Evolutionary conservation across 352 stramenopile genomes (phyloP), one percentile per base, ranked within the genome.

Genomic region (Phytophthora boehmeriae): DNA sequence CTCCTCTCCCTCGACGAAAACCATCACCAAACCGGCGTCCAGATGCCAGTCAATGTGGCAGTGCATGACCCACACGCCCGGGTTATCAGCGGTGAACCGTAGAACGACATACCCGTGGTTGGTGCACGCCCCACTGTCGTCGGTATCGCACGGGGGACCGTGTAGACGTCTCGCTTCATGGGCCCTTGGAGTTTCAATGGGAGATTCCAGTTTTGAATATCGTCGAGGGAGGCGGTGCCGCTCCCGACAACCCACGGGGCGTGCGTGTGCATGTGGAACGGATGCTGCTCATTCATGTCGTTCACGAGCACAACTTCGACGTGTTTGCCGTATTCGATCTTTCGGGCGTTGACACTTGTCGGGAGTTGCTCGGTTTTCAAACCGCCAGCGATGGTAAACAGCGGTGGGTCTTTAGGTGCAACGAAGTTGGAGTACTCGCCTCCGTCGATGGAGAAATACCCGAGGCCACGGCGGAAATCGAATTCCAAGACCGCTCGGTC

Each of bases 1-100:
- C 1, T 57, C 42, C 30, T 68, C 59, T 1, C 64, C 59, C 8
- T 68, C 64, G 19, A 73, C 64, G 4, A 73, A 44, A 8, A 73
- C 20, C 59, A 71, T 74, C 0, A 66, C 51, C 19, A 76, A 35
- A 16, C 71, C 72, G n/a, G 47, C 56, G 20, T 47, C 64, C 45
- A 77, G 28, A 44, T 78, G 66, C 54, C 61, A 75, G 2, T 75
- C 66, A 22, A 78, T 71, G 47, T 81, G 73, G 54, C 73, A 78
- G 54, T 81, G 73, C 19, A 81, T 14, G 41, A 75, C 53, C 66
- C 68, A 81, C 2, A 67, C 73, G 2, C 73, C 66, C 4, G 61
- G 49, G 41, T 69, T 78, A 59, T 78, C 58, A 1, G 69, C 61
- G 13, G 44, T 59, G 30, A 81, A 70, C 6, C 67, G 73, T 22